A percentile compares a stretch with the other conserved stretches of the same genome.
Conservation (phyloP, 345 rosid species). For the Carallia brachiata region DNA sequence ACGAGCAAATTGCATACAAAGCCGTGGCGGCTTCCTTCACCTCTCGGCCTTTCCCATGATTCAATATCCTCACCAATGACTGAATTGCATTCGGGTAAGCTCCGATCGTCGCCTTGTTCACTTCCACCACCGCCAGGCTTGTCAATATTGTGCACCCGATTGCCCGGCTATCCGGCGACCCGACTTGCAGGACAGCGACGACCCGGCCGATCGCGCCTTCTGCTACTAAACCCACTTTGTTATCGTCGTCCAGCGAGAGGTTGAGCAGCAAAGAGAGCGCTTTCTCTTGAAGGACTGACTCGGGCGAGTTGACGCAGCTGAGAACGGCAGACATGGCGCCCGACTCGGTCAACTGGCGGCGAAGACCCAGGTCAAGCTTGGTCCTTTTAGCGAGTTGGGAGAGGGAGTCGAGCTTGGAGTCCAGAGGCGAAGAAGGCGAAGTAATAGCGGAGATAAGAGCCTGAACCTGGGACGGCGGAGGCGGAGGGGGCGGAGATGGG, state of each 20-base stretch:
- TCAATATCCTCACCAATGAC: slow-evolving; percentile 55
- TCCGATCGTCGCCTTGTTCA: slow-evolving; percentile 91
- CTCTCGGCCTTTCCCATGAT: slow-evolving; percentile 62
- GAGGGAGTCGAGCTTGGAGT: slow-evolving; percentile 55
- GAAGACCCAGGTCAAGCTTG: slow-evolving; percentile 60
- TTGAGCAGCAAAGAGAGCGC: slow-evolving; percentile 75
- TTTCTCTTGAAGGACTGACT: slow-evolving; percentile 49
- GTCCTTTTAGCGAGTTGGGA: slow-evolving; percentile 50
- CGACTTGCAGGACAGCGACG: slow-evolving; percentile 47
- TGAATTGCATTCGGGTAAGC: slow-evolving; percentile 69
- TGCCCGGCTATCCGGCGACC: slow-evolving; percentile 67
- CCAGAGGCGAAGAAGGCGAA: slow-evolving; percentile 42
- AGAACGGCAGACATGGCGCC: slow-evolving; percentile 76
- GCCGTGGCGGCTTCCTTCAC: slow-evolving; percentile 91
- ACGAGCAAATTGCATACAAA: slow-evolving; percentile 73
- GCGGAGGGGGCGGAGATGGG: background rate
- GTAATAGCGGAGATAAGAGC: slow-evolving; percentile 52
- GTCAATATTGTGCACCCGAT: slow-evolving; percentile 80
- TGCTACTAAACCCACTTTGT: slow-evolving; percentile 87
- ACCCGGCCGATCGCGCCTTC: slow-evolving; percentile 76
- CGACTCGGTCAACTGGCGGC: slow-evolving; percentile 72
- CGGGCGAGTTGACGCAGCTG: slow-evolving; percentile 48
- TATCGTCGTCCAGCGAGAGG: slow-evolving; percentile 86
- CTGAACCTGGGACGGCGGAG: slow-evolving; percentile 31
- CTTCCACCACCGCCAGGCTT: slow-evolving; percentile 94